Evolutionary conservation across 2,329 filamentous ascomycete species (phyloP).

Genomic region (Aspergillus vadensis): DNA sequence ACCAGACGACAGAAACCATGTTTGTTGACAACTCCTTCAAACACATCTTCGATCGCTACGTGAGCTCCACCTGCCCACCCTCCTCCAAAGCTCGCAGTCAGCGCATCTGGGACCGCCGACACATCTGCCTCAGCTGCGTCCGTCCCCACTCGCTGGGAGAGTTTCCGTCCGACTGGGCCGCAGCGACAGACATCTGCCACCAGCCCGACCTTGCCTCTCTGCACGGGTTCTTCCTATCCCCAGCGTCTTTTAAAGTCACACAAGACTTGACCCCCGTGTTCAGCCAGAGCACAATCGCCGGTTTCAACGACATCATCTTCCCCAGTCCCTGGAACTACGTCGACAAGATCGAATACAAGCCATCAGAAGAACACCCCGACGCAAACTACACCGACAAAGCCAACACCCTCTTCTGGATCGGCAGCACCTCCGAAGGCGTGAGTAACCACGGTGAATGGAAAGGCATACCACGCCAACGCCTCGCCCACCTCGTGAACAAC

Average conservation of each 20-base stretch:
- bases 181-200: slow-evolving; percentile 68
- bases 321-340: slow-evolving; percentile 66
- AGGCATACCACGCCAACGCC: slow-evolving; percentile 69
- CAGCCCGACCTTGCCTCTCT: slow-evolving; percentile 75
- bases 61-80: slow-evolving; percentile 62
- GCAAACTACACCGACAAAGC: slow-evolving; percentile 62
- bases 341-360: slow-evolving; percentile 57
- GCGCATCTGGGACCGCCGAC: slow-evolving; percentile 64
- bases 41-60: slow-evolving; percentile 44
- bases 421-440: slow-evolving; percentile 61
- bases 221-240: slow-evolving; percentile 71
- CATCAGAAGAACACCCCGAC: slow-evolving; percentile 55
- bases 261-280: slow-evolving; percentile 72
- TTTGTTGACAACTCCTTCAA: slow-evolving; percentile 46
- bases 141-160: slow-evolving; percentile 66
- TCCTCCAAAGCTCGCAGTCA: slow-evolving; percentile 61
- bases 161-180: slow-evolving; percentile 67
- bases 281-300: slow-evolving; percentile 70
- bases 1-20: slow-evolving; percentile 35
- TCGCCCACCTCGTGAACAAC: slow-evolving; percentile 69
- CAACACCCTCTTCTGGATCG: slow-evolving; percentile 72
- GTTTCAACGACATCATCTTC: slow-evolving; percentile 76
- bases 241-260: slow-evolving; percentile 63
- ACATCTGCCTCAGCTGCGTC: slow-evolving; percentile 66
- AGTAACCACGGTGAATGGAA: slow-evolving; percentile 60